Base-by-base conservation (phyloP, 1,284 basidiomycete species). In the Cutaneotrichosporon sp. region DNA sequence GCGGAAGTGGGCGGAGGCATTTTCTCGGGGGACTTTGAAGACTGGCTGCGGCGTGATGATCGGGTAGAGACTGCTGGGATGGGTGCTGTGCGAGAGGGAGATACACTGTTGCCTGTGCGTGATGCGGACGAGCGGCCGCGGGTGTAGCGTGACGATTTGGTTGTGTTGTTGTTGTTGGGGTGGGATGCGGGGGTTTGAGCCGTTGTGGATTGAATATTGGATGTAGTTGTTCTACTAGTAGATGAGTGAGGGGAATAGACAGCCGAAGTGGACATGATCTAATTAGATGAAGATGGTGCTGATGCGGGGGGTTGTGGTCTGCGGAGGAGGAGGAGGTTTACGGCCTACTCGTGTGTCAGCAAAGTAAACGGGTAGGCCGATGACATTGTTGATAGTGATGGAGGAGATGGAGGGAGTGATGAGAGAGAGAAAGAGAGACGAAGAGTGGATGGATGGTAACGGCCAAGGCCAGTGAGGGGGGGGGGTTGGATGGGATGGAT, bases 1-100 rank as follows among this genome's bases (percentile, higher is more conserved):
- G 44, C 14, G n/a, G 35, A 7, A 7, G 27, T 43, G 2, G 25
- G 50, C 44, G 35, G 37, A 2, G 50, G 45, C 57, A 55, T 55
- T 41, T 53, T 59, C 32, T 59, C 54, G 22, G 57, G 57, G 12
- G 53, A 59, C 39, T 53, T 59, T 41, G 43, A 46, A 12, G 55
- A 46, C 27, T 52, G 55, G 22, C 51, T 50, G 5, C 47, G 48
- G 6, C 51, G 55, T 33, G 54, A 47, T 22, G 46, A 46, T 6
- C 54, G 54, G 11, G 50, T 49, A 33, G 46, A 41, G 22, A 43
- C 29, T 8, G 45, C 16, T 12, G 46, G 44, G 4, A 46, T 34
- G 16, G 51, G 42, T 19, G 41, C 42, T 16, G 55, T 42, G 39
- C 49, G 52, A 22, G 56, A 49, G 17, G 56, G 52, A n/a, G 56